Percentiles rank a stretch among this genome's conserved stretches.
These are phyloP conservation scores for Trichoderma semiorbis DNA, from an alignment of 2,329 filamentous ascomycete genomes.

Conservation along the genomic window DNA sequence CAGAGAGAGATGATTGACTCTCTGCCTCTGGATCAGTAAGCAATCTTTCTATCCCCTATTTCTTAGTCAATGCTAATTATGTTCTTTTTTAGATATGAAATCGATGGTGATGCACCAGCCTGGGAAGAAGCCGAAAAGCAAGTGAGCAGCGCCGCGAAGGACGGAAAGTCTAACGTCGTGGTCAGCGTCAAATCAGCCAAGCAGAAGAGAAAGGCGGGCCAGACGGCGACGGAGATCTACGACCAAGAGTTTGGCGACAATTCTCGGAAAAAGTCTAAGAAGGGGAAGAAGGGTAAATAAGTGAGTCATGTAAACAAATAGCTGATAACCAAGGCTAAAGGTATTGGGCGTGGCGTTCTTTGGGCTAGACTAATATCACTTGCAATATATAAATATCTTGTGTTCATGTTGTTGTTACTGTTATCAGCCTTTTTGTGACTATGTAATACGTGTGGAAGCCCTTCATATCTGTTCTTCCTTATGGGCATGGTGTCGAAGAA, in stretches of 20 bases:
- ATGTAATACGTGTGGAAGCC: too few species aligned
- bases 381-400: neutral
- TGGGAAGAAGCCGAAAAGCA: conserved; percentile 75
- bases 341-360: conserved; percentile 12
- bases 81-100: conserved; percentile 52
- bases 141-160: conserved; percentile 56
- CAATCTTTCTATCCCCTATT: conserved; percentile 7
- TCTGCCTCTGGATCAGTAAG: conserved; percentile 71
- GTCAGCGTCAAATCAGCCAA: conserved; percentile 82
- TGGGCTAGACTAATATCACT: conserved; percentile 3
- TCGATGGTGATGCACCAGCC: conserved; percentile 57
- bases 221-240: conserved; percentile 61
- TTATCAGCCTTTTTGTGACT: too few species aligned
- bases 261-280: conserved; percentile 56
- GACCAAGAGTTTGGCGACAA: conserved; percentile 57
- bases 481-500: neutral
- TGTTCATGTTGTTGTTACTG: neutral
- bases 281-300: conserved; percentile 30
- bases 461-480: neutral
- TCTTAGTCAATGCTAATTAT: neutral
- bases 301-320: neutral
- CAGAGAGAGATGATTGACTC: conserved; percentile 88
- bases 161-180: conserved; percentile 55
- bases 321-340: neutral
- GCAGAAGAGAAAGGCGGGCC: conserved; percentile 68